Conservation (phyloP, 1,284 basidiomycete genomes). For the Pseudozyma hubeiensis region DNA sequence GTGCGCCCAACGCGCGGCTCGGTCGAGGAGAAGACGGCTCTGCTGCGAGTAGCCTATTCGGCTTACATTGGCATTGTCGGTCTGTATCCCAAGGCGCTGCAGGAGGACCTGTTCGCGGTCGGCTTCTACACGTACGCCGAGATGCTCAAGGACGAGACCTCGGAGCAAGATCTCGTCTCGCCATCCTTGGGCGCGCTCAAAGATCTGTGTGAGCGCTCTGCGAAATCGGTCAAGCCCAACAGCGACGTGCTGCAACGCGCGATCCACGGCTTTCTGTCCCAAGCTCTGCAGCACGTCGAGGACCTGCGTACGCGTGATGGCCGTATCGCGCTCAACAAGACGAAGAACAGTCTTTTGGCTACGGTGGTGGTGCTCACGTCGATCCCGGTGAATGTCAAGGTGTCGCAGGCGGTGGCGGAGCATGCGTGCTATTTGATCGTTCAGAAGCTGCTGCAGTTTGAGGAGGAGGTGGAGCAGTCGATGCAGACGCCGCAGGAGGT, state of each 20-base stretch:
- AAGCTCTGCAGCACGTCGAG: constrained; percentile 86
- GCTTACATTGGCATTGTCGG: constrained; percentile 77
- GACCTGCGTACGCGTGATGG: constrained; percentile 80
- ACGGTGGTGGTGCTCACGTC: constrained; percentile 86
- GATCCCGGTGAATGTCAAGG: constrained; percentile 76
- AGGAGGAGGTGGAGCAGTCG: constrained; percentile 72
- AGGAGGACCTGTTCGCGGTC: constrained; percentile 82
- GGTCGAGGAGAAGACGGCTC: constrained; percentile 70
- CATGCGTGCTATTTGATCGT: constrained; percentile 85
- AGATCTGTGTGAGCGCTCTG: constrained; percentile 54
- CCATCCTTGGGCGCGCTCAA: constrained; percentile 59
- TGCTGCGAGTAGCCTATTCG: constrained; percentile 78
- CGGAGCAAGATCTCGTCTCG: constrained; percentile 53
- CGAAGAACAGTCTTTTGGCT: constrained; percentile 90
- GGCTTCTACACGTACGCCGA: constrained; percentile 84
- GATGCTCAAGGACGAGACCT: constrained; percentile 69
- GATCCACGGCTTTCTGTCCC: constrained; percentile 85
- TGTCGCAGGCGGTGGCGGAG: constrained; percentile 83
- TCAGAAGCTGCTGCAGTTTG: constrained; percentile 76
- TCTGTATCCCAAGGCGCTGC: constrained; percentile 73
- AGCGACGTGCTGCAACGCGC: constrained; percentile 71
- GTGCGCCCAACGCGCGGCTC: constrained; percentile 72
- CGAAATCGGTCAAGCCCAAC: constrained; percentile 56
- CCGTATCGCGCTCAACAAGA: constrained; percentile 80
- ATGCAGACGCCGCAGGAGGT: constrained; percentile 48